Base-by-base conservation (phyloP, 1,284 basidiomycete species). In the Tilletia caries region DNA sequence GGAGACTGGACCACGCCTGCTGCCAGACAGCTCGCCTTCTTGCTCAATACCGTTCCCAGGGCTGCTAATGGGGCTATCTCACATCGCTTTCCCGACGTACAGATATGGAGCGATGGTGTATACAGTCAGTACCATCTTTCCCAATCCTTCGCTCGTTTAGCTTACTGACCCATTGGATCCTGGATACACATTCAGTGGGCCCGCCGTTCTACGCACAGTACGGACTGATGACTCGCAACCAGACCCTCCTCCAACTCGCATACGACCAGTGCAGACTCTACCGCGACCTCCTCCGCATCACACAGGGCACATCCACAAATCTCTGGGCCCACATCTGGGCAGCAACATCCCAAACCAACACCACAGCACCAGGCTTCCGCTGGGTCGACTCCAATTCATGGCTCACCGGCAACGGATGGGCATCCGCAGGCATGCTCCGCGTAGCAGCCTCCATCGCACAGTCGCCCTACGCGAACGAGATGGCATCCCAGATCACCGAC, bases 171-270 rank as follows among this genome's bases (percentile, higher is more conserved):
- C 10, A 10, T 44, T n/a, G n/a, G n/a, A n/a, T n/a, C n/a, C n/a
- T n/a, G n/a, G n/a, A 44, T 8, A 44, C 43, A 44, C 43, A 44
- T 44, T 25, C 23, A 64, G 34, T 95, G 92, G 91, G 91, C 0
- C 93, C 94, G 0, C 94, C 94, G 0, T 96, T 95, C 84, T 84
- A 97, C 10, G 92, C 94, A 0, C 93, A 91, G 84, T 95, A 93
- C 81, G 95, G 91, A 34, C 89, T 89, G 41, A 76, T 89, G 32
- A 89, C 88, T 0, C 79, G 85, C 34, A 93, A 95, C 83, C 82
- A 87, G 50, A 88, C 89, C 0, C 85, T 94, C 29, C 79, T 95
- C 10, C 82, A 85, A 41, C 87, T 88, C 67, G 90, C 92, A 0
- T 91, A 92, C 84, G 88, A 87, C 44, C 95, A 97, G 82, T 89